Evolutionary conservation across 208 protist genomes (phyloP).

Genomic region (Wallacemonas sp.): DNA sequence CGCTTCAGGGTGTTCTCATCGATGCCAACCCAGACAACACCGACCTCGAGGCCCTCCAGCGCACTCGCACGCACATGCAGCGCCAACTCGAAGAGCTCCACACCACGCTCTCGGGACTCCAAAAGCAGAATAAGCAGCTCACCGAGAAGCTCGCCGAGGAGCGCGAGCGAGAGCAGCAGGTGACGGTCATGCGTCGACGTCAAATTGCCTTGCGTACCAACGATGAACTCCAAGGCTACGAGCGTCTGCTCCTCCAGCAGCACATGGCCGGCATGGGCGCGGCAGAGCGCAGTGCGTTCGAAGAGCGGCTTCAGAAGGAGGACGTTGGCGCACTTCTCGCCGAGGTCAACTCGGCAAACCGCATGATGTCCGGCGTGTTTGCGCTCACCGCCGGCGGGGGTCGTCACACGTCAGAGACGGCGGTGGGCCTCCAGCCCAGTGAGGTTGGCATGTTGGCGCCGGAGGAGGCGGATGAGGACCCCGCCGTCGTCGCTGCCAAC

Average conservation of each 20-base stretch:
- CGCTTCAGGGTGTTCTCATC: slow-evolving; percentile 48
- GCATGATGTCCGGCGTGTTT: too few relatives aligned
- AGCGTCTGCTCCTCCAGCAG: slow-evolving; percentile 20
- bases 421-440: too few relatives aligned
- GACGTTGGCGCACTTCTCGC: background rate
- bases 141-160: slow-evolving; percentile 82
- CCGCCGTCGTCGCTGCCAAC: background rate
- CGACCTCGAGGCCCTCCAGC: slow-evolving; percentile 61
- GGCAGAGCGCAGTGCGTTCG: background rate
- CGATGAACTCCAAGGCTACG: slow-evolving; percentile 25
- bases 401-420: too few relatives aligned
- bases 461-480: background rate
- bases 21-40: slow-evolving; percentile 67
- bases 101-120: slow-evolving; percentile 49
- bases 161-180: slow-evolving; percentile 62
- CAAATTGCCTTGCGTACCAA: slow-evolving; percentile 17
- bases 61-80: slow-evolving; percentile 62
- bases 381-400: too few relatives aligned
- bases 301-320: background rate
- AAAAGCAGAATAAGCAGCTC: slow-evolving; percentile 78
- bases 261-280: background rate
- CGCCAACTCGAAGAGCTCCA: slow-evolving; percentile 60
- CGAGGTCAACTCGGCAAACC: background rate
- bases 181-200: slow-evolving; percentile 52
- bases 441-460: too few relatives aligned